phyloP scores from a whole-genome alignment of 2,329 filamentous ascomycete genomes.

The Cladosporium sp. region DNA sequence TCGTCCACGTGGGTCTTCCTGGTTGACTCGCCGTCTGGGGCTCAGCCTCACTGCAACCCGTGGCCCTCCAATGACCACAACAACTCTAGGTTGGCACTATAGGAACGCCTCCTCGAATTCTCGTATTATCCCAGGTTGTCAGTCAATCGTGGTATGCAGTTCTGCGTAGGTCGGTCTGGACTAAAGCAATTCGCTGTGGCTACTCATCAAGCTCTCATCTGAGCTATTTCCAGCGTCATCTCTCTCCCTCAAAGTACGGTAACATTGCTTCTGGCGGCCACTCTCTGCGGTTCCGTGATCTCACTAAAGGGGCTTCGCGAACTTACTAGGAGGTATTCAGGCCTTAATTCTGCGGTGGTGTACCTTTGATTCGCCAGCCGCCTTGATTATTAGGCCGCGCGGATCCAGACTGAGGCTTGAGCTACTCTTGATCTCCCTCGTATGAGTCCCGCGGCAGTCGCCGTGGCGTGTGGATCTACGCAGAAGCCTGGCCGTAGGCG shows the following conservation, averaged over 20 bases:
- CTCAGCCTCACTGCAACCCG: constrained; percentile 4
- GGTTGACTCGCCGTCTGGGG: not conserved
- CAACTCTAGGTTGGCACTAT: constrained; percentile 2
- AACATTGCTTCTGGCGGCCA: no score
- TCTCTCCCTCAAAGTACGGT: no score
- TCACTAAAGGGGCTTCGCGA: no score
- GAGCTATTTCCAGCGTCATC: not conserved
- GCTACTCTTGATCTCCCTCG: no score
- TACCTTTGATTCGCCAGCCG: no score
- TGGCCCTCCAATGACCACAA: not conserved
- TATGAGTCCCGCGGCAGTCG: not conserved
- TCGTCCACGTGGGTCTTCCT: no score
- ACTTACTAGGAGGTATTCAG: no score
- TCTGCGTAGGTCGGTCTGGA: constrained; percentile 5
- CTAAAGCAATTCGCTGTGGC: not conserved
- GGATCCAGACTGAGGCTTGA: no score
- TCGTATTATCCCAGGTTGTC: not conserved
- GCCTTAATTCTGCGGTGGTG: no score
- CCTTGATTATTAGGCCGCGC: no score
- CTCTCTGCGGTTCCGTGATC: no score
- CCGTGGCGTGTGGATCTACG: not conserved
- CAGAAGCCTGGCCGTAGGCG: not conserved
- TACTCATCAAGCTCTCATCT: not conserved
- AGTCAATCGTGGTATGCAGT: not conserved
- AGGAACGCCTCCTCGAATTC: not conserved